Evolutionary conservation across 2,329 filamentous ascomycete genomes (phyloP).

Genomic region (Sporothrix mexicana): DNA sequence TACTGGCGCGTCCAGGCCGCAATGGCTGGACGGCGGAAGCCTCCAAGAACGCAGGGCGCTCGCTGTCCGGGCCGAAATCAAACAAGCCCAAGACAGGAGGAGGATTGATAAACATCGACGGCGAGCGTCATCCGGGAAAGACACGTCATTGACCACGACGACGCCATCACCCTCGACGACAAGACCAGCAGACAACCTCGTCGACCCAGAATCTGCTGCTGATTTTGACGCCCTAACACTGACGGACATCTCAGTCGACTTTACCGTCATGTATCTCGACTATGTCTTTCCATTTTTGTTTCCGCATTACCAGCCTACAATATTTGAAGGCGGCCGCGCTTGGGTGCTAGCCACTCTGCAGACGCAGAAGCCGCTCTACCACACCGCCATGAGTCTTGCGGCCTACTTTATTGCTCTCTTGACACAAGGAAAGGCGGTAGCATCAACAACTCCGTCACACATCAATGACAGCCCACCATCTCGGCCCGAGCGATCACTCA

Average conservation of each 20-base stretch:
- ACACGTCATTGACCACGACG: too few species aligned
- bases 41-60: not conserved
- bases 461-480: too few species aligned
- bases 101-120: too few species aligned
- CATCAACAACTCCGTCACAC: not conserved
- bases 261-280: conserved; percentile 62
- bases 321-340: conserved; percentile 61
- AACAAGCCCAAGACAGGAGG: too few species aligned
- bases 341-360: conserved; percentile 48
- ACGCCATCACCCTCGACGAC: too few species aligned
- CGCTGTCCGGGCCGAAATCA: not conserved
- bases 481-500: not conserved
- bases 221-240: not conserved
- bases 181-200: not conserved
- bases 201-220: not conserved
- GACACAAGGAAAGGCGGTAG: not conserved
- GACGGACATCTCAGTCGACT: conserved; percentile 1
- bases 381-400: conserved; percentile 3
- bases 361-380: not conserved
- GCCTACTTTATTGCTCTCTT: not conserved
- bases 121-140: too few species aligned
- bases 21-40: not conserved
- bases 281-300: conserved; percentile 67
- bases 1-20: not conserved
- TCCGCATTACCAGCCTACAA: conserved; percentile 64